Percentiles rank a stretch among this genome's conserved stretches.
These are phyloP conservation scores for Zalerion maritima DNA, from an alignment of 495 filamentous ascomycete species.

Conservation along the genomic window DNA sequence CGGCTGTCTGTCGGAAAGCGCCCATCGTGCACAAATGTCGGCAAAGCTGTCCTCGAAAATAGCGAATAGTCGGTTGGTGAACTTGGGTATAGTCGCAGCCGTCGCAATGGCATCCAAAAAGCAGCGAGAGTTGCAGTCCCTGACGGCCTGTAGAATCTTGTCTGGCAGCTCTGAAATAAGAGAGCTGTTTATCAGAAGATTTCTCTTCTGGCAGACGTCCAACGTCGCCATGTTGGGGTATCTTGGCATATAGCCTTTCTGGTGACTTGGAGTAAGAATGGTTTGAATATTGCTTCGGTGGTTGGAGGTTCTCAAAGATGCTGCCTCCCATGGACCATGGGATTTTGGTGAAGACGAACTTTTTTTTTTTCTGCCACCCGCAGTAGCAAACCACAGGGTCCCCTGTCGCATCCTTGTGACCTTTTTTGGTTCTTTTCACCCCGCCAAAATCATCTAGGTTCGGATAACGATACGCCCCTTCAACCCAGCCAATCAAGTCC, in stretches of 20 bases:
- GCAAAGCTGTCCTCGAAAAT: slow-evolving; percentile 57
- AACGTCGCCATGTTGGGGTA: slow-evolving; percentile 27
- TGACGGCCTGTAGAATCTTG: slow-evolving; percentile 50
- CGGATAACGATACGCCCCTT: too few relatives aligned
- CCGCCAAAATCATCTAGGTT: too few relatives aligned
- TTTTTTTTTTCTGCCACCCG: too few relatives aligned
- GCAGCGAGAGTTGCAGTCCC: slow-evolving; percentile 41
- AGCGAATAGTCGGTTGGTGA: slow-evolving; percentile 53
- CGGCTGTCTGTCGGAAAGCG: slow-evolving; percentile 24
- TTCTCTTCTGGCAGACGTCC: slow-evolving; percentile 26
- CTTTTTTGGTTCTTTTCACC: too few relatives aligned
- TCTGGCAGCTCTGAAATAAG: slow-evolving; percentile 42
- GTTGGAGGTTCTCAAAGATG: too few relatives aligned
- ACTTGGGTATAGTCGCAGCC: slow-evolving; percentile 47
- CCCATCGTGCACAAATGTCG: slow-evolving; percentile 69
- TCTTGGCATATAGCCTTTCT: too few relatives aligned
- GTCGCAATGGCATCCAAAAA: slow-evolving; percentile 57
- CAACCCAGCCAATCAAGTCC: slow-evolving; percentile 5
- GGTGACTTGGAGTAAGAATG: too few relatives aligned
- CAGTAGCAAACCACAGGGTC: too few relatives aligned
- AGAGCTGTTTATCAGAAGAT: slow-evolving; percentile 21
- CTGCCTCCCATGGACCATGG: slow-evolving; percentile 8
- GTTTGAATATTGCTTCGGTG: too few relatives aligned
- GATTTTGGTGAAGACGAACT: slow-evolving; percentile 13
- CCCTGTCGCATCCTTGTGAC: too few relatives aligned